A percentile compares a stretch with the other conserved stretches of the same genome.
Conservation (phyloP, 371 early-diverging fungal genomes). For the Mortierella sp. region DNA sequence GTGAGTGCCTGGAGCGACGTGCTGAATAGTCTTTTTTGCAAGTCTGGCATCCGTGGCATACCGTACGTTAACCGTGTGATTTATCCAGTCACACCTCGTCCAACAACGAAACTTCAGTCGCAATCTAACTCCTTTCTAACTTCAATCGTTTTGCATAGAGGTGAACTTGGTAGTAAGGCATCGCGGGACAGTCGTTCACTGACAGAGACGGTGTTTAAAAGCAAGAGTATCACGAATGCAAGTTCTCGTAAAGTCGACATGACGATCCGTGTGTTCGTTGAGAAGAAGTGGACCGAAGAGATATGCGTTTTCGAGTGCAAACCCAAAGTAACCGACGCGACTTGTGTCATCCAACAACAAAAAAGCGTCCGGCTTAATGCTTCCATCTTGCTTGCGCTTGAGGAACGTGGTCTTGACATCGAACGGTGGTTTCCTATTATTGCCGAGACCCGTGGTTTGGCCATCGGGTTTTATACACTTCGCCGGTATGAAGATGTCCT, state of each 20-base stretch:
- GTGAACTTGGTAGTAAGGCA: neutral
- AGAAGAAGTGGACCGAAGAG: neutral
- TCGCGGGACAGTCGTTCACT: neutral
- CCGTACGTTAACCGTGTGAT: neutral
- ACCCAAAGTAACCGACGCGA: slow-evolving; percentile 7
- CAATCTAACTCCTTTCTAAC: neutral
- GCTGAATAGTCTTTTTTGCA: neutral
- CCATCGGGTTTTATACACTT: slow-evolving; percentile 11
- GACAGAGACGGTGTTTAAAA: neutral
- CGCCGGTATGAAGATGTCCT: slow-evolving; percentile 21
- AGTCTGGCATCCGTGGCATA: neutral
- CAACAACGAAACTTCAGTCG: neutral
- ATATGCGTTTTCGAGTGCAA: slow-evolving; percentile 17
- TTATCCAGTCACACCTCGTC: too few relatives aligned
- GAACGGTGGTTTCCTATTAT: slow-evolving; percentile 14
- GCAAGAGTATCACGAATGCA: neutral
- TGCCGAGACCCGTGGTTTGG: slow-evolving; percentile 13
- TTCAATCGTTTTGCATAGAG: neutral
- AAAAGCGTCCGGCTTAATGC: slow-evolving; percentile 17
- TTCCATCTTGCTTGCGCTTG: slow-evolving; percentile 12
- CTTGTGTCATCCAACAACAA: slow-evolving; percentile 10
- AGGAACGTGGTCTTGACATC: slow-evolving; percentile 20
- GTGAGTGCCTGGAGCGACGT: neutral
- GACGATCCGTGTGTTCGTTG: neutral
- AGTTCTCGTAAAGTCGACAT: neutral